Percentiles rank a stretch among this genome's conserved stretches.
Conservation (phyloP, 2,329 filamentous ascomycete species). For the Plectosphaerella sp. region DNA sequence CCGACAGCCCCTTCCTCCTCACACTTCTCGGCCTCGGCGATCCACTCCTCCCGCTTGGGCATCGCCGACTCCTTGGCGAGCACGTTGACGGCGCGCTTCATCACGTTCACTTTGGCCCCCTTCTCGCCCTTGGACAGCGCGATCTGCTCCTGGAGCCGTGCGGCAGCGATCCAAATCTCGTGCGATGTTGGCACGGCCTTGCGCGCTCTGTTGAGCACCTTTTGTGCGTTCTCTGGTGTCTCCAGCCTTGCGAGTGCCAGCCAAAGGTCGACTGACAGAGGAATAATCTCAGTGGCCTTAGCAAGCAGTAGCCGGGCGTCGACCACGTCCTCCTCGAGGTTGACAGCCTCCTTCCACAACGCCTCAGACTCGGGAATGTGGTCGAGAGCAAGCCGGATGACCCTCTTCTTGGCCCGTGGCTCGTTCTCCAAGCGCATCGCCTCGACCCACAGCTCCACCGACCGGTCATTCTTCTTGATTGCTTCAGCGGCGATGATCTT, state of each 20-base stretch:
- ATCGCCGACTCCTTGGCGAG: conserved; percentile 90
- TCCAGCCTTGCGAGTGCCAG: conserved; percentile 87
- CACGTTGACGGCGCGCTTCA: conserved; percentile 88
- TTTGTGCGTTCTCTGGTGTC: conserved; percentile 85
- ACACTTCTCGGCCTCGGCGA: conserved; percentile 87
- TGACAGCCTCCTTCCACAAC: conserved; percentile 97
- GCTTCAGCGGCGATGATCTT: conserved; percentile 93
- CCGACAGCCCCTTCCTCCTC: conserved; percentile 85
- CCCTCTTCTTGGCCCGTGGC: conserved; percentile 80
- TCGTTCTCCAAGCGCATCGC: conserved; percentile 91
- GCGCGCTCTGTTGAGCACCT: conserved; percentile 90
- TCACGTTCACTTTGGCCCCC: conserved; percentile 77
- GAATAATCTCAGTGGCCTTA: conserved; percentile 94
- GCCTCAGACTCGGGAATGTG: conserved; percentile 91
- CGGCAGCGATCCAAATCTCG: conserved; percentile 96
- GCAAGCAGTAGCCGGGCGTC: conserved; percentile 86
- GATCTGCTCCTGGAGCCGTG: conserved; percentile 81
- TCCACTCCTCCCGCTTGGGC: conserved; percentile 97
- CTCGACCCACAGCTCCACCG: conserved; percentile 88
- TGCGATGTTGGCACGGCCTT: conserved; percentile 90
- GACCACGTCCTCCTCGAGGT: conserved; percentile 83
- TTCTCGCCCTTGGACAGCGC: conserved; percentile 47
- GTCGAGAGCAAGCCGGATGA: conserved; percentile 85
- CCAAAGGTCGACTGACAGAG: conserved; percentile 91
- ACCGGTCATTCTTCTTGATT: conserved; percentile 85